A percentile compares a stretch with the other conserved stretches of the same genome.
Evolutionary conservation across 176 grass and related monocot genomes (phyloP).

Genomic region (Ensete ventricosum): DNA sequence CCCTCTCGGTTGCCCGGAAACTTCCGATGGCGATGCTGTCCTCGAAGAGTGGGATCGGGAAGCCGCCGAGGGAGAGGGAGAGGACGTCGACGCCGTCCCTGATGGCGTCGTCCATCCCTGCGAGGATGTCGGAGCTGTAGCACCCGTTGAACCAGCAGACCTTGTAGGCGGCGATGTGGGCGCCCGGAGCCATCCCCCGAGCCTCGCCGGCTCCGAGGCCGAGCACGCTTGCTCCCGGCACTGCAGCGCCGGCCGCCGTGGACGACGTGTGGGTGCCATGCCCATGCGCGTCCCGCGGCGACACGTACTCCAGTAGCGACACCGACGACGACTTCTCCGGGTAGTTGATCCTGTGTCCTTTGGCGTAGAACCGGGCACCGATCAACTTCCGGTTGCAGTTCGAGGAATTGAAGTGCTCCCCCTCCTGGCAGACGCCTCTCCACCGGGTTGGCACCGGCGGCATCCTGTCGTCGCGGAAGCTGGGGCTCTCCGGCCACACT

Average conservation of each 20-base stretch:
- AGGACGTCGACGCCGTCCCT: constrained; percentile 3
- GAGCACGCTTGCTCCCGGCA: constrained; percentile 43
- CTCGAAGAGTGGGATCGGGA: constrained; percentile 87
- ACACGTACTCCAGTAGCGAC: constrained; percentile 55
- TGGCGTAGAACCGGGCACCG: constrained; percentile 84
- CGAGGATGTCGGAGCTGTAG: constrained; percentile 20
- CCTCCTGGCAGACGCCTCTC: constrained; percentile 60
- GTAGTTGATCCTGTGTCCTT: constrained; percentile 76
- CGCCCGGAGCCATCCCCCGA: not conserved
- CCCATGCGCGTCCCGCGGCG: constrained; percentile 73
- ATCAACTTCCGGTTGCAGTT: constrained; percentile 88
- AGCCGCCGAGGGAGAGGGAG: constrained; percentile 58
- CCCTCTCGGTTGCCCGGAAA: constrained; percentile 44
- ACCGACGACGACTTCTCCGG: constrained; percentile 35
- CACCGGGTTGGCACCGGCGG: constrained; percentile 47
- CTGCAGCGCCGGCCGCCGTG: constrained; percentile 39
- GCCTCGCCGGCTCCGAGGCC: constrained; percentile 27
- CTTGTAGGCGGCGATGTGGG: constrained; percentile 1
- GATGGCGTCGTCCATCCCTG: constrained; percentile 13
- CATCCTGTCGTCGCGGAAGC: constrained; percentile 74
- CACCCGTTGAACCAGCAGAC: constrained; percentile 18
- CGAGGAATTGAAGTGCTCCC: constrained; percentile 48
- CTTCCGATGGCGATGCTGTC: constrained; percentile 87
- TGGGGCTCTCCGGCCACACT: constrained; percentile 87
- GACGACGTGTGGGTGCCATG: constrained; percentile 79